A percentile compares a stretch with the other conserved stretches of the same genome.
Evolutionary conservation across 768 basidiomycete species (phyloP).

Genomic region (Mycena capillaripes): DNA sequence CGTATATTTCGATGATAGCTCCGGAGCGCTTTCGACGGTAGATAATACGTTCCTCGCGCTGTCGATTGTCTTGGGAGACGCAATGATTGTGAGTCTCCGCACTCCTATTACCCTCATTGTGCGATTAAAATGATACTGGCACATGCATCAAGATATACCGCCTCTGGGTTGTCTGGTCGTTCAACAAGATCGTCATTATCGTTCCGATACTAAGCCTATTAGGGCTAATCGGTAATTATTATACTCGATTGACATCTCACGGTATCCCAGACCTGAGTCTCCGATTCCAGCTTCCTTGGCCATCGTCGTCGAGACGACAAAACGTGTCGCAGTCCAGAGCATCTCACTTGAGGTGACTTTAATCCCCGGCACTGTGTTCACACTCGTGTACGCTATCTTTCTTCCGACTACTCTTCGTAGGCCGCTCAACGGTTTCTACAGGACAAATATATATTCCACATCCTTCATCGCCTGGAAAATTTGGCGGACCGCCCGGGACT

Average conservation of each 20-base stretch:
- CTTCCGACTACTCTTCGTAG: too few relatives aligned
- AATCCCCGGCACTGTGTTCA: too few relatives aligned
- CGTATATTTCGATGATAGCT: not conserved
- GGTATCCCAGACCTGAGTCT: not conserved
- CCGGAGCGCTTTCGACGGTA: not conserved
- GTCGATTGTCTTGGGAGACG: not conserved
- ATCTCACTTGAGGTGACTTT: too few relatives aligned
- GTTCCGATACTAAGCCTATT: not conserved
- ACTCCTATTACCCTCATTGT: too few relatives aligned
- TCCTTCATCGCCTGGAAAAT: not conserved
- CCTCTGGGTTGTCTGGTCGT: not conserved
- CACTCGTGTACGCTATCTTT: too few relatives aligned
- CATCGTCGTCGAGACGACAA: too few relatives aligned
- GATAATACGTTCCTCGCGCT: not conserved
- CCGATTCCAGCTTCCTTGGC: not conserved
- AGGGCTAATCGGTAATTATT: not conserved
- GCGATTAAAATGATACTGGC: too few relatives aligned
- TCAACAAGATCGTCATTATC: not conserved
- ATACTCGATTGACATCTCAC: not conserved
- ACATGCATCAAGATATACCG: not conserved
- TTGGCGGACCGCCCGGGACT: not conserved
- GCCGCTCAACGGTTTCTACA: too few relatives aligned
- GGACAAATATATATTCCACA: too few relatives aligned
- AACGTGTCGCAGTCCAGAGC: too few relatives aligned
- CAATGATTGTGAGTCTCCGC: not conserved